Evolutionary conservation across 352 stramenopile species (phyloP), one percentile per base, ranked within the genome.

Genomic region (Halophytophthora batemanensis): DNA sequence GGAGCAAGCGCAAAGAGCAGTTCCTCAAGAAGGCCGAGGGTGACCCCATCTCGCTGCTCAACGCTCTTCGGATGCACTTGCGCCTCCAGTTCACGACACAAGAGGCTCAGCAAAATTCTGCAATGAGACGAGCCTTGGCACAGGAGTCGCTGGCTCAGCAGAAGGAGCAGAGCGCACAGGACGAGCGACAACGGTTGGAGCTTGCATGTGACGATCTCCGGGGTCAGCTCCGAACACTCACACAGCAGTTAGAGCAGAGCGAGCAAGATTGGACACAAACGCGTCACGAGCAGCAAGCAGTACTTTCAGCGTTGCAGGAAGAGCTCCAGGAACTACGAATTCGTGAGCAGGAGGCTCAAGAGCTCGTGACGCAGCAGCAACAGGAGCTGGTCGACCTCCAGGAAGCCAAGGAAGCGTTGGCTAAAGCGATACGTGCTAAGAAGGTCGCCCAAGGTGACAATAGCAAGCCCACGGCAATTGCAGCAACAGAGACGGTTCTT

Each of bases 1-100:
- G 64, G 13, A 43, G 59, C 15, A 77, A 81, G 34, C 72, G 75
- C 34, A 82, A 85, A 49, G 75, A 88, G 34, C 66, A 77, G 12
- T 71, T 74, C 18, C 42, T 86, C 19, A 73, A 71, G 23, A 79
- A 78, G 40, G 75, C 75, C 0, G 71, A 88, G 15, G 73, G 75
- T 1, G 75, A 86, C 22, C 74, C 77, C 1, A 84, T 91, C 28
- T 79, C 81, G 37, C 53, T 91, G 37, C 58, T 91, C 23, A 89
- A 86, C 38, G 63, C 64, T 13, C 56, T 91, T n/a, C 77, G 78
- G 2, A 86, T 72, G 14, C 76, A 91, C 35, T 39, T 91, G 39
- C 76, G 81, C 3, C 50, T 91, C 10, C 75, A 88, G 47, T 82
- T 87, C 38, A 61, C 75, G 36, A 55, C 63, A 13, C 65, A 81